Percentiles rank a stretch among this genome's conserved stretches.
phyloP scores from a whole-genome alignment of 768 basidiomycete genomes.

The Vishniacozyma victoriae region DNA sequence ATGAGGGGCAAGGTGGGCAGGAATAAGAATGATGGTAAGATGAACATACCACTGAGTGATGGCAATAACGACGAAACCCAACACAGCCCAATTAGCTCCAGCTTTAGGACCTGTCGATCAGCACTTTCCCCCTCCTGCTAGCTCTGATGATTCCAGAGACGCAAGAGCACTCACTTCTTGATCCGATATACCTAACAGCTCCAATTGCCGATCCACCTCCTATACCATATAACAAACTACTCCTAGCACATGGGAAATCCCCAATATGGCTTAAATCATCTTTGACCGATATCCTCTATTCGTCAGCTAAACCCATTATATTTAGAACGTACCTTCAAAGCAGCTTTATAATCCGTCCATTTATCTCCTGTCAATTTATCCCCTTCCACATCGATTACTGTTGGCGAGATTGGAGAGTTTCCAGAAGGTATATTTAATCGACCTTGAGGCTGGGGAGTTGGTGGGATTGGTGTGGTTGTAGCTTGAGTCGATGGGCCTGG shows the following conservation, averaged over 20 bases:
- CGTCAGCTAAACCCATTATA: background rate
- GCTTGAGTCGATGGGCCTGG: no score
- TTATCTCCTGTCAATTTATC: conserved; percentile 33
- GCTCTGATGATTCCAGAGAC: background rate
- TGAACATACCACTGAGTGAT: conserved; percentile 34
- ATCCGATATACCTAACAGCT: conserved; percentile 34
- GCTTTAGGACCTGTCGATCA: conserved; percentile 12
- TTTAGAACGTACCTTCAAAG: conserved; percentile 23
- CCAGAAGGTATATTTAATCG: conserved; percentile 42
- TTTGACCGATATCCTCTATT: conserved; percentile 24
- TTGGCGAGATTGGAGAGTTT: conserved; percentile 23
- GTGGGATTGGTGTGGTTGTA: no score
- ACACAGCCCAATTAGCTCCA: conserved; percentile 42
- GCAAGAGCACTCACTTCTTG: conserved; percentile 27
- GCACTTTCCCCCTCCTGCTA: background rate
- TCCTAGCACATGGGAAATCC: conserved; percentile 40
- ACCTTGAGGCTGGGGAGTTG: no score
- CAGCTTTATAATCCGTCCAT: conserved; percentile 23
- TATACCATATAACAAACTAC: conserved; percentile 42
- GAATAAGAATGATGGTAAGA: background rate
- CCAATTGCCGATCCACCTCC: conserved; percentile 41
- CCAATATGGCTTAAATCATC: conserved; percentile 41
- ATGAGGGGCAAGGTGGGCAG: background rate
- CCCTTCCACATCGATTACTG: conserved; percentile 16
- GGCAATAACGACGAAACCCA: conserved; percentile 34